These are phyloP conservation scores for Phylloboletellus chloephorus DNA, from an alignment of 1,284 basidiomycete species.

Conservation along the genomic window DNA sequence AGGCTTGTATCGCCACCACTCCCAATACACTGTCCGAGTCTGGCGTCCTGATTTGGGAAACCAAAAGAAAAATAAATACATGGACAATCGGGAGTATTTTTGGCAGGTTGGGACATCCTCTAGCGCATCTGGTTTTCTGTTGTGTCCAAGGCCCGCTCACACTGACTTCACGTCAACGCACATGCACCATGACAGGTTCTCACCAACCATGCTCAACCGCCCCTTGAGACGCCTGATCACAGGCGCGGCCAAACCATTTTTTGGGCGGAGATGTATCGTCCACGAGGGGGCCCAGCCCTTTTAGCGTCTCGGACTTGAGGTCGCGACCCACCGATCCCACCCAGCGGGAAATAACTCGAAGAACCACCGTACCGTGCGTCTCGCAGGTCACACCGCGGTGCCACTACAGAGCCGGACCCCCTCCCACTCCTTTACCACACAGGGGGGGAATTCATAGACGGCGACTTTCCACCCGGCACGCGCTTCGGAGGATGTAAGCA, in stretches of 20 bases:
- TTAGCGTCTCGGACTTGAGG: slow-evolving; percentile 1
- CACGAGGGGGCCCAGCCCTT: not conserved
- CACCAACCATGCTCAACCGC: not conserved
- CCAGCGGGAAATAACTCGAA: too few species aligned
- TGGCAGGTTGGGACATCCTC: slow-evolving; percentile 7
- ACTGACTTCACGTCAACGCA: slow-evolving; percentile 6
- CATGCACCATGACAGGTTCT: slow-evolving; percentile 1
- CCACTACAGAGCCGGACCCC: slow-evolving; percentile 11
- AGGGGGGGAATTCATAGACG: slow-evolving; percentile 11
- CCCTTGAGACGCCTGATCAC: not conserved
- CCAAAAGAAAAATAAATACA: slow-evolving; percentile 7
- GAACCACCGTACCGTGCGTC: too few species aligned
- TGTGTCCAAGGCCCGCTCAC: not conserved
- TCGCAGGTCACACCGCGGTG: slow-evolving; percentile 2
- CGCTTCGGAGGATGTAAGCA: slow-evolving; percentile 16
- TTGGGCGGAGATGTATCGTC: slow-evolving; percentile 14
- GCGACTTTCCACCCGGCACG: slow-evolving; percentile 13
- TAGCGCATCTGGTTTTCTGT: not conserved
- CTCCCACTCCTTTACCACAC: not conserved
- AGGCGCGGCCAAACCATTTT: slow-evolving; percentile 10
- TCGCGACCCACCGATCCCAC: slow-evolving; percentile 8
- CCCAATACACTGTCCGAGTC: not conserved
- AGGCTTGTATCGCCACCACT: not conserved
- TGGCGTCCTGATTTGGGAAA: slow-evolving; percentile 7
- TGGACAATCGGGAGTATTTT: slow-evolving; percentile 19